Percentiles rank a stretch among this genome's conserved stretches.
Conservation (phyloP, 805 yeast genomes). For the Suhomyces sp. region DNA sequence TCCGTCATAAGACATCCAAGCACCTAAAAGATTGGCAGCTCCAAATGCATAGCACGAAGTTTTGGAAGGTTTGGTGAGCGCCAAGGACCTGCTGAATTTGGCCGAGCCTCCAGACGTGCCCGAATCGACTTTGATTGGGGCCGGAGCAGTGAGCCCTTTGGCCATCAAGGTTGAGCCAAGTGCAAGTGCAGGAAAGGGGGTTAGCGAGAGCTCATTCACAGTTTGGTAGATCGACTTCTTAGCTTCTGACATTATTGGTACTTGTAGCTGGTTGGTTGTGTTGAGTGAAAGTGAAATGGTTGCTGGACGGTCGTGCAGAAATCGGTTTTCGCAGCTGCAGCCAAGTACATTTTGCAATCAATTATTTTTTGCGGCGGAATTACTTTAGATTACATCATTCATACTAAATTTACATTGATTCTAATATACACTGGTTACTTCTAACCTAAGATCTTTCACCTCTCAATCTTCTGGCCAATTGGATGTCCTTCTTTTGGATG, state of each 20-base stretch:
- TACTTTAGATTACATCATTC: neutral
- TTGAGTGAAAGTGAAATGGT: neutral
- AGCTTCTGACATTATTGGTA: neutral
- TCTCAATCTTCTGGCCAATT: conserved; percentile 49
- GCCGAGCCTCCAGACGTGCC: conserved; percentile 20
- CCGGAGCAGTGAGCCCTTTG: conserved; percentile 9
- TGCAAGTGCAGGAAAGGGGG: conserved; percentile 12
- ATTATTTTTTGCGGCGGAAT: no score
- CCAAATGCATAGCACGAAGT: conserved; percentile 56
- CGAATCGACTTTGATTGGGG: neutral
- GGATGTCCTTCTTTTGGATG: conserved; percentile 48
- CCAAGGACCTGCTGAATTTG: conserved; percentile 17
- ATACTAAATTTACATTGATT: neutral
- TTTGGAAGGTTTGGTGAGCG: conserved; percentile 31
- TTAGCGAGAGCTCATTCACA: conserved; percentile 5
- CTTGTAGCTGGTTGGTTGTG: neutral
- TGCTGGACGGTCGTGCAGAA: neutral
- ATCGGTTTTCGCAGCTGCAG: neutral
- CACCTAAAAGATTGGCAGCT: conserved; percentile 60
- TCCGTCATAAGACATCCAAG: conserved; percentile 72
- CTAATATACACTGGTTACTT: conserved; percentile 14
- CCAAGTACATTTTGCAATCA: neutral
- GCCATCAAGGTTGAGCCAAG: conserved; percentile 10
- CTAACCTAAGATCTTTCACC: conserved; percentile 43
- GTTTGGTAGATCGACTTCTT: conserved; percentile 3